Percentiles rank a stretch among this genome's conserved stretches.
Conservation (phyloP, 2,329 filamentous ascomycete species). For the Leptographium flavum region DNA sequence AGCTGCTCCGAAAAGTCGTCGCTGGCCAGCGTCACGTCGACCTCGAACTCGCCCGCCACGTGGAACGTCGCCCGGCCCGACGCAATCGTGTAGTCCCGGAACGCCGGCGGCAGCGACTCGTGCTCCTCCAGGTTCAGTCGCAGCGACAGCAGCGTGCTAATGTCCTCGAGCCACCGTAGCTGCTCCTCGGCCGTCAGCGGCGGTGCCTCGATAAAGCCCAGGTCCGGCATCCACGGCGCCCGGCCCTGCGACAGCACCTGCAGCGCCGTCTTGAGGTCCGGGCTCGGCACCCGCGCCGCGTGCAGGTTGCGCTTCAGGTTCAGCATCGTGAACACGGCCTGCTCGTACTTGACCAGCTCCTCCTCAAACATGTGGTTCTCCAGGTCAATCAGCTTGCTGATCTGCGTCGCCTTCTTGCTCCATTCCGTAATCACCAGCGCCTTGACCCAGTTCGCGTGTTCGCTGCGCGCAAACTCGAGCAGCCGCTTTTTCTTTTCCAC, state of each 20-base stretch:
- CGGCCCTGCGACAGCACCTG: constrained; percentile 70
- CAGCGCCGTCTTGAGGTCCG: constrained; percentile 80
- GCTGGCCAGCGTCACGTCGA: constrained; percentile 81
- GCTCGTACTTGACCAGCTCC: constrained; percentile 45
- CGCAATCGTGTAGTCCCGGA: constrained; percentile 62
- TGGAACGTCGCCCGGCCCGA: constrained; percentile 85
- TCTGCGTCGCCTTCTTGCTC: constrained; percentile 64
- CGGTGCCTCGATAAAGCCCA: constrained; percentile 64
- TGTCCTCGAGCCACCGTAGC: constrained; percentile 58
- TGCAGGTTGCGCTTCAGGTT: constrained; percentile 61
- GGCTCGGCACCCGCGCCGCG: constrained; percentile 66
- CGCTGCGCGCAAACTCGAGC: constrained; percentile 63
- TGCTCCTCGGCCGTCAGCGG: constrained; percentile 58
- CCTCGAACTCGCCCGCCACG: constrained; percentile 74
- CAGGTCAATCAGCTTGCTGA: constrained; percentile 80
- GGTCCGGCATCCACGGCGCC: constrained; percentile 66
- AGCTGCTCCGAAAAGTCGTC: constrained; percentile 75
- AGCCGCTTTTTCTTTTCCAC: constrained; percentile 61
- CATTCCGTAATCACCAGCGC: constrained; percentile 81
- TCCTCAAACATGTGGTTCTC: constrained; percentile 53
- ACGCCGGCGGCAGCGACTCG: constrained; percentile 58
- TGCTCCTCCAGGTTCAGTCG: constrained; percentile 76
- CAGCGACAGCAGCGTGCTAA: constrained; percentile 72
- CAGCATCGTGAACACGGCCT: constrained; percentile 47
- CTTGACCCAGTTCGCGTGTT: constrained; percentile 84